A percentile compares a stretch with the other conserved stretches of the same genome.
Conservation (phyloP, 2,329 filamentous ascomycete genomes). For the Cladophialophora yegresii region DNA sequence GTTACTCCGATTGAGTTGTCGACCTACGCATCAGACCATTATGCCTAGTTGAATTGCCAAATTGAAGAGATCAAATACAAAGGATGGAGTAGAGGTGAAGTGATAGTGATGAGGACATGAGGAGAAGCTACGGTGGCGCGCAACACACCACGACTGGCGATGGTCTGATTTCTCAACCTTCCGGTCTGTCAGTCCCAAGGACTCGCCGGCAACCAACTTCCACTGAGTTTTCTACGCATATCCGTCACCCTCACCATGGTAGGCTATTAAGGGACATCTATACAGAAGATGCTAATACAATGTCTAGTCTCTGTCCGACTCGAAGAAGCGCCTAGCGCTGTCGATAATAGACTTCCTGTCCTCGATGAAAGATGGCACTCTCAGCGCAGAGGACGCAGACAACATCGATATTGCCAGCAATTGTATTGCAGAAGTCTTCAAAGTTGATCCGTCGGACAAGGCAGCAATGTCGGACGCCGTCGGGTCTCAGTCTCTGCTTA, state of each 20-base stretch:
- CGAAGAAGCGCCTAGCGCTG: conserved; percentile 87
- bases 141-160: background rate
- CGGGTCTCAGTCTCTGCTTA: conserved; percentile 81
- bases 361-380: conserved; percentile 83
- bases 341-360: conserved; percentile 95
- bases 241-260: background rate
- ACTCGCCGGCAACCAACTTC: background rate
- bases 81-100: background rate
- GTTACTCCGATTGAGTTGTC: background rate
- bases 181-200: background rate
- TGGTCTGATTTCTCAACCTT: background rate
- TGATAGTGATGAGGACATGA: background rate
- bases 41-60: background rate
- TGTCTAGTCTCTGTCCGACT: conserved; percentile 44
- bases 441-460: conserved; percentile 81
- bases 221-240: background rate
- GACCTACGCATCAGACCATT: background rate
- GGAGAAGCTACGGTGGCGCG: background rate
- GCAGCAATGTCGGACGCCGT: conserved; percentile 73
- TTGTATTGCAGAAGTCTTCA: conserved; percentile 94
- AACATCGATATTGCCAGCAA: conserved; percentile 91
- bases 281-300: background rate
- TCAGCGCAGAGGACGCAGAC: conserved; percentile 84
- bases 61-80: background rate
- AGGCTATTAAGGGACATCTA: background rate